These are phyloP conservation scores for Cyclostephanos invisitatus DNA, from an alignment of 108 stramenopile species.

Conservation along the genomic window DNA sequence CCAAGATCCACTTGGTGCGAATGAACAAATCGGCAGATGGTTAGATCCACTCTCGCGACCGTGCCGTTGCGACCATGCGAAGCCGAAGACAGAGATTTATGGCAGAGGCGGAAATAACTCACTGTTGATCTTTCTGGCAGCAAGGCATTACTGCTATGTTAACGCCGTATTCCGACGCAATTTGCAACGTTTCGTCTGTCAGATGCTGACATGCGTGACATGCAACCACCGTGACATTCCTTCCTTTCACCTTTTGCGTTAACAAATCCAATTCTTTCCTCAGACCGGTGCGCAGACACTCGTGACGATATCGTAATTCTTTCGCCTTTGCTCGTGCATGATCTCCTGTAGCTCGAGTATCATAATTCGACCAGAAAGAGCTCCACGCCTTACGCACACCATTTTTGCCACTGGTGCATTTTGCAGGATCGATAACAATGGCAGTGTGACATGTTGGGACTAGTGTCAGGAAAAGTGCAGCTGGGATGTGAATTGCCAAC, in stretches of 20 bases:
- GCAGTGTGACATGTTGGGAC: constrained; percentile 50
- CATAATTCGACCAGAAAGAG: constrained; percentile 22
- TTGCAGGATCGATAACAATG: constrained; percentile 67
- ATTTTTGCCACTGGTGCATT: constrained; percentile 47
- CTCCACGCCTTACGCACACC: constrained; percentile 62
- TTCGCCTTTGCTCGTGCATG: constrained; percentile 13
- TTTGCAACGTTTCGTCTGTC: constrained; percentile 67
- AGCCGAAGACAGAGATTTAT: not conserved
- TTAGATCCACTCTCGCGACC: not conserved
- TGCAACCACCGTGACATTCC: constrained; percentile 65
- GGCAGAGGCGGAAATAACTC: not conserved
- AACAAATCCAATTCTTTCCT: constrained; percentile 55
- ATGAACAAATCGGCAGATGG: not conserved
- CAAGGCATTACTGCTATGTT: constrained; percentile 76
- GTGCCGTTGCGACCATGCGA: not conserved
- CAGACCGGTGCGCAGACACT: constrained; percentile 74
- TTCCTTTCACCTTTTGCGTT: constrained; percentile 22
- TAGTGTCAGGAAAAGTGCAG: constrained; percentile 69
- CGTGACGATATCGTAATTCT: constrained; percentile 63
- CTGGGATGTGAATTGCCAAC: constrained; percentile 8
- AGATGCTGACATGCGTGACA: constrained; percentile 87
- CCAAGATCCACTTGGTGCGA: constrained; percentile 31
- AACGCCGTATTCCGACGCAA: constrained; percentile 66
- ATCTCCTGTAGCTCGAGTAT: not conserved
- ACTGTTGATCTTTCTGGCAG: constrained; percentile 75